Evolutionary conservation across 768 basidiomycete species (phyloP), one percentile per base, ranked within the genome.

Genomic region (Nevesoporus exiguus): DNA sequence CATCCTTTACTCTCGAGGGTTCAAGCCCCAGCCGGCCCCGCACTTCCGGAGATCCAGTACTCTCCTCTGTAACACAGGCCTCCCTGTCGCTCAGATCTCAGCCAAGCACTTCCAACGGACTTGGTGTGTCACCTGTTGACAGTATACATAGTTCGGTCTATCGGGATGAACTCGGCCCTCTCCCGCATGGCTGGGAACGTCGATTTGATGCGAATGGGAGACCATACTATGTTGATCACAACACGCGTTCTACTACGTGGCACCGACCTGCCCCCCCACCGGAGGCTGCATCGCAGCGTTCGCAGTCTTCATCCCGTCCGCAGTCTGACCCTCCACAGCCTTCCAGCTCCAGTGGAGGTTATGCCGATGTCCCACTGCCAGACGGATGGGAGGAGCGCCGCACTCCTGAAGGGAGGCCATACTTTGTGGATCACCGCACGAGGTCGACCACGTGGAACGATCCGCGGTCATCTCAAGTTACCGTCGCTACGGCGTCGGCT

Each of bases 361-460:
- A 84, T 61, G 75, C 77, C 2, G 84, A 85, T 60, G 76, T 86
- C 10, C 90, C 89, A 10, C 75, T 96, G 9, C 93, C 93, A 0
- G 80, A 87, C 7, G 93, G 93, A 19, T 96, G 93, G 93, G 93
- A 95, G 71, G 93, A 94, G 65, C 83, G 93, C 43, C 83, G 86
- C 54, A 93, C 92, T 2, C 81, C 90, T n/a, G 90, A 94, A 70
- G 93, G 93, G 0, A 76, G 93, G 44, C 80, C 82, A 11, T 85
- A 85, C 67, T 85, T 84, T 52, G 82, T 84, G 19, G 83, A 95
- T 66, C 90, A 93, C 70, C 89, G 80, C 63, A 79, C 87, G 0
- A 79, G 92, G 33, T 91, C 91, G 33, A 95, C 93, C 11, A 94
- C 92, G 27, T 96, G 93, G 93, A 85, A 83, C 21, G 93, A 96